These are phyloP conservation scores for Rhododendron williamsianum DNA, from an alignment of 148 eudicot genomes.

Conservation along the genomic window DNA sequence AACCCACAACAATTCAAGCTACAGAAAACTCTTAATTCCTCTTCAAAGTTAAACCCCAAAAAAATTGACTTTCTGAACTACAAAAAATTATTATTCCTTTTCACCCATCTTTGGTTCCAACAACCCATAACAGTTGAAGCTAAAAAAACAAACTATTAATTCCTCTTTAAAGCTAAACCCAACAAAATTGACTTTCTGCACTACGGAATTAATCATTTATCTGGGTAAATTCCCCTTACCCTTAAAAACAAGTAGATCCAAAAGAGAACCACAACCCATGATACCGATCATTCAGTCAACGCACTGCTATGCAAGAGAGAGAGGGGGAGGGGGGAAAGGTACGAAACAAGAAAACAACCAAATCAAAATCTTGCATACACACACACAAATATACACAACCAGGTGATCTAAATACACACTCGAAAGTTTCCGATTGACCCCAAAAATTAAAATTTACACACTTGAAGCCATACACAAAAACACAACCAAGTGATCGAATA, in stretches of 20 bases:
- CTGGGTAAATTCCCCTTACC: neutral
- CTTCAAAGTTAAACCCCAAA: neutral
- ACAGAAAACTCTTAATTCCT: neutral
- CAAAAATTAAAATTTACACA: neutral
- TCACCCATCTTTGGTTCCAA: neutral
- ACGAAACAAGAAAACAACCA: neutral
- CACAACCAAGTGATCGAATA: neutral
- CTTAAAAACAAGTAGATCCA: neutral
- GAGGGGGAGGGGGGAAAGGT: neutral
- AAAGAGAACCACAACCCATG: neutral
- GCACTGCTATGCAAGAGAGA: neutral
- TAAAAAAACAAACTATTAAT: neutral
- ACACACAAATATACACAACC: neutral
- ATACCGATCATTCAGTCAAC: neutral
- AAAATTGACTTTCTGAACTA: neutral
- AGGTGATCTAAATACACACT: neutral
- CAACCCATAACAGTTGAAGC: neutral
- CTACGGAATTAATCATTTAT: neutral
- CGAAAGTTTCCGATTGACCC: neutral
- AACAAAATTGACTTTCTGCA: neutral
- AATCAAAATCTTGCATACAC: neutral
- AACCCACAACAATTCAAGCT: neutral
- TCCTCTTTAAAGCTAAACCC: neutral
- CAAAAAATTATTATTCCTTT: neutral
- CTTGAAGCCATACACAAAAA: neutral